Conservation (phyloP, 257 asterid genomes). For the Rauvolfia tetraphylla region DNA sequence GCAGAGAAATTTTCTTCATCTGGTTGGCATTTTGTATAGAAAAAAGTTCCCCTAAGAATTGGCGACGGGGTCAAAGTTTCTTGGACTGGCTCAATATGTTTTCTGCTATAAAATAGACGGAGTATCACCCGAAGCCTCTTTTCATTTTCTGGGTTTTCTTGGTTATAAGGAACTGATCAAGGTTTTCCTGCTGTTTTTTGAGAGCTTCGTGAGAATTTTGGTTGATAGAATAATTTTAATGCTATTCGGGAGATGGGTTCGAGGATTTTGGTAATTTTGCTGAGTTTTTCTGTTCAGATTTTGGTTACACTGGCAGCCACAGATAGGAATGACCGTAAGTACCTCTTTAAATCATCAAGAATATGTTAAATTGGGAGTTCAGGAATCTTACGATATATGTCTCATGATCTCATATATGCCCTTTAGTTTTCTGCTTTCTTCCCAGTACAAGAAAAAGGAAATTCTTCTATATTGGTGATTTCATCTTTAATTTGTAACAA, state of each 20-base stretch:
- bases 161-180: background rate
- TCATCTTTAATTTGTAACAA: background rate
- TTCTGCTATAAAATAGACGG: conserved; percentile 2
- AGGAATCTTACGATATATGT: background rate
- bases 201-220: conserved; percentile 9
- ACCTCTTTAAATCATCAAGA: background rate
- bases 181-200: background rate
- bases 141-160: background rate
- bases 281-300: conserved; percentile 37
- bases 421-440: background rate
- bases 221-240: background rate
- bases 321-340: conserved; percentile 53
- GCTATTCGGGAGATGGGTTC: conserved; percentile 40
- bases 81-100: conserved; percentile 10
- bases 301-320: conserved; percentile 37
- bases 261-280: conserved; percentile 24
- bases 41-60: background rate
- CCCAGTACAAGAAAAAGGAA: background rate
- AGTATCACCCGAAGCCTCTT: background rate
- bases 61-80: background rate
- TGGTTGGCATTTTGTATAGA: background rate
- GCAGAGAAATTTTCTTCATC: background rate
- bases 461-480: background rate
- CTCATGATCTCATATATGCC: background rate
- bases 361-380: background rate